Conservation (phyloP, 768 basidiomycete species). For the Tulasnella sp. region DNA sequence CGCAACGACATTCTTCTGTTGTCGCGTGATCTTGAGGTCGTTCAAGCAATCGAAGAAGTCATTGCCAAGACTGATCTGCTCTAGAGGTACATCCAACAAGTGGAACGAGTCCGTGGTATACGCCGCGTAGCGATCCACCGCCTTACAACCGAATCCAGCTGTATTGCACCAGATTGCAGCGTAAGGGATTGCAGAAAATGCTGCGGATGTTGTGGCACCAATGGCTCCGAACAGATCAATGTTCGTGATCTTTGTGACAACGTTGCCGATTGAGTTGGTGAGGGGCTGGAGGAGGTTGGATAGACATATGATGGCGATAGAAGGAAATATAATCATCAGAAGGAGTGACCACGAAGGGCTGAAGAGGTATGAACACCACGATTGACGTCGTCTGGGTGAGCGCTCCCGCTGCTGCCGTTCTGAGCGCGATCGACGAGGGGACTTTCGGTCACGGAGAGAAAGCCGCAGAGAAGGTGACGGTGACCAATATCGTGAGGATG, state of each 20-base stretch:
- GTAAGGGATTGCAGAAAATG: neutral
- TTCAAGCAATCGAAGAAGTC: conserved; percentile 14
- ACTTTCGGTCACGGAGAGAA: no score
- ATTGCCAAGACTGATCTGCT: conserved; percentile 9
- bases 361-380: neutral
- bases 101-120: conserved; percentile 2
- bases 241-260: neutral
- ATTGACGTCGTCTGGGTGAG: no score
- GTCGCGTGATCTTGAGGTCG: conserved; percentile 6
- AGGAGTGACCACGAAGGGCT: neutral
- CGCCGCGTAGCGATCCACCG: neutral
- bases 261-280: neutral
- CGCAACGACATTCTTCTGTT: neutral
- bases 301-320: neutral
- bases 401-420: no score
- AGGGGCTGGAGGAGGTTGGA: neutral
- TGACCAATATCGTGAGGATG: no score
- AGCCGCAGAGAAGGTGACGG: no score
- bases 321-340: neutral
- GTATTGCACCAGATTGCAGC: neutral
- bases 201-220: neutral
- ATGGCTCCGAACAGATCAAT: neutral
- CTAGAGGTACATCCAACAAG: neutral
- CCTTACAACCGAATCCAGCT: conserved; percentile 2
- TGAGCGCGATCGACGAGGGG: no score